Evolutionary conservation across 2,329 filamentous ascomycete genomes (phyloP), one percentile per base, ranked within the genome.

Genomic region (Blastomyces gilchristii): DNA sequence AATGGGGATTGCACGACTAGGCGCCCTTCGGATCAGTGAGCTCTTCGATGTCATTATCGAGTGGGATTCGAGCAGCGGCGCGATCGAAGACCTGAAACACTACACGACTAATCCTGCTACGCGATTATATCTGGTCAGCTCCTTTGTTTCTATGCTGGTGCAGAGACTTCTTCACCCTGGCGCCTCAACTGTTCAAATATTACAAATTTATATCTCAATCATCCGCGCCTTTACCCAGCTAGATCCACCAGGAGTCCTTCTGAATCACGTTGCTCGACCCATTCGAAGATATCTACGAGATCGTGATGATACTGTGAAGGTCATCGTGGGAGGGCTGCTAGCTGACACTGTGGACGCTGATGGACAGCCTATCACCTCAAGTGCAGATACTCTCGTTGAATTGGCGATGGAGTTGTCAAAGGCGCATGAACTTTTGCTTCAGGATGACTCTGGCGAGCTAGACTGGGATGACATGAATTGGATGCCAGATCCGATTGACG

Each of bases 401-500:
- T 76, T 86, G 18, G 81, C 83, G 0, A 74, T 77, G 11, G 83
- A 85, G 63, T 78, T 86, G 64, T 71, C 67, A 61, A 75, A 70
- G 64, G 72, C 73, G 49, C 76, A 73, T 60, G 73, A 68, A 68
- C 79, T 69, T 72, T 82, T 66, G 68, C 76, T 69, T 58, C 73
- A 68, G 64, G 75, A 80, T 47, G 78, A 82, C n/a, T 70, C 71
- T 31, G 86, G 88, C 63, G 89, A 90, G 61, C 81, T 94, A 18
- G 90, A 95, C 73, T 97, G 90, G 88, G 84, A 91, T 71, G 92
- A 99, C 73, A 89, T 96, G 87, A 84, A 86, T 9, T 99, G 94
- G 94, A 81, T 91, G 45, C 94, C 94, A 0, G 90, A 96, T 69
- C 94, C 94, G 0, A 87, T 95, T 49, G 94, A 99, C 72, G 94